Conservation (phyloP, 2,329 filamentous ascomycete genomes). For the Fonsecaea multimorphosa region DNA sequence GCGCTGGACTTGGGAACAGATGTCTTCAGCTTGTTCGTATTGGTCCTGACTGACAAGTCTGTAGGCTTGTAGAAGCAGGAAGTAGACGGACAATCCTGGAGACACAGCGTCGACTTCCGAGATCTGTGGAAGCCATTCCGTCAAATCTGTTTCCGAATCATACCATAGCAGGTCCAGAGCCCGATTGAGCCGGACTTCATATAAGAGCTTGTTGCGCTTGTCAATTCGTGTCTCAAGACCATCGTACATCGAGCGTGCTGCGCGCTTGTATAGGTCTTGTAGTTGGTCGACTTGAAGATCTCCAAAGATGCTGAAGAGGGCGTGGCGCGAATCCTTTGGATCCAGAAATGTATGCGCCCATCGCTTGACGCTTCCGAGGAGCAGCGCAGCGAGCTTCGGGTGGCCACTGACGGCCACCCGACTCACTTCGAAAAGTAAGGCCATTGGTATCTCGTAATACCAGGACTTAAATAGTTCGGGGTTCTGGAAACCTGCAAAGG, state of each 20-base stretch:
- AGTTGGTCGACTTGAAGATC: constrained; percentile 28
- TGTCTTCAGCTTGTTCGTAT: constrained; percentile 18
- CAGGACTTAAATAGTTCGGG: constrained; percentile 32
- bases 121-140: constrained; percentile 29
- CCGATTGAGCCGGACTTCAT: constrained; percentile 33
- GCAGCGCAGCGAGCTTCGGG: constrained; percentile 14
- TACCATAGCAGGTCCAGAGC: constrained; percentile 34
- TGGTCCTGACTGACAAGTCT: constrained; percentile 25
- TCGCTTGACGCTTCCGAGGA: constrained; percentile 21
- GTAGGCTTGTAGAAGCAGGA: constrained; percentile 32
- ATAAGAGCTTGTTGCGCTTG: constrained; percentile 29
- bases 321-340: constrained; percentile 25
- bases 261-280: constrained; percentile 25
- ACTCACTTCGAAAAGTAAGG: constrained; percentile 32
- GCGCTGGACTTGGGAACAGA: constrained; percentile 20
- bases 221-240: constrained; percentile 32
- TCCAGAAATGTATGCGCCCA: constrained; percentile 31
- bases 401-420: constrained; percentile 32
- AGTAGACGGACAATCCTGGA: constrained; percentile 26
- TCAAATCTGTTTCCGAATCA: constrained; percentile 24
- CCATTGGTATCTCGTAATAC: constrained; percentile 36
- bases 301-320: constrained; percentile 31
- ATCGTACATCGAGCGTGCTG: constrained; percentile 29
- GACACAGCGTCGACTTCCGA: constrained; percentile 28
- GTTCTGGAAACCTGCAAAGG: constrained; percentile 30